Percentiles rank a stretch among this genome's conserved stretches.
Conservation (phyloP, 2,329 filamentous ascomycete genomes). For the Acarospora socialis region DNA sequence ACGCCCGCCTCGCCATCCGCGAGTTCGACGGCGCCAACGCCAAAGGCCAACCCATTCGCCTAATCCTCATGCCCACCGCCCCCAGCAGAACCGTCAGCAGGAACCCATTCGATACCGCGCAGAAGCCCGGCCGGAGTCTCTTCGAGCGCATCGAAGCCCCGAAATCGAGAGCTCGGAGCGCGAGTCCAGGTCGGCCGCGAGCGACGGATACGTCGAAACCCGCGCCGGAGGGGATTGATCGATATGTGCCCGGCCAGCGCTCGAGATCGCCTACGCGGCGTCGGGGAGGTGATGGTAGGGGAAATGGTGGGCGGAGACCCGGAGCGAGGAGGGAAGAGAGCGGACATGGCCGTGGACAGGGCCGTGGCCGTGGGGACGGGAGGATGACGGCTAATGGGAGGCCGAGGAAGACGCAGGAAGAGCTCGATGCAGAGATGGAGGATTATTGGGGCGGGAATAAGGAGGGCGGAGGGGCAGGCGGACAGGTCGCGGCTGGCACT, state of each 20-base stretch:
- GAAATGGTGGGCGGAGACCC: slow-evolving; percentile 37
- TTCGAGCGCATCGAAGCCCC: slow-evolving; percentile 47
- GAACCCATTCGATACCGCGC: slow-evolving; percentile 36
- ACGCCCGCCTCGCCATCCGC: slow-evolving; percentile 59
- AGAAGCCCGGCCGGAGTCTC: slow-evolving; percentile 41
- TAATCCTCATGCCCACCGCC: slow-evolving; percentile 50
- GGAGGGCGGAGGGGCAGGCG: slow-evolving; percentile 26
- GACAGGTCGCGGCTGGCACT: slow-evolving; percentile 18
- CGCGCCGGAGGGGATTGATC: slow-evolving; percentile 55
- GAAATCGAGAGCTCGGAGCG: slow-evolving; percentile 22
- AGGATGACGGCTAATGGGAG: slow-evolving; percentile 40
- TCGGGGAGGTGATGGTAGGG: slow-evolving; percentile 30
- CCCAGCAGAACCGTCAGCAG: slow-evolving; percentile 23
- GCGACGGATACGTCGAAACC: slow-evolving; percentile 41
- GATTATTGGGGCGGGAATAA: slow-evolving; percentile 60
- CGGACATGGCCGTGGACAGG: slow-evolving; percentile 25
- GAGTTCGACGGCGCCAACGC: slow-evolving; percentile 87
- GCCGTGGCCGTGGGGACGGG: slow-evolving; percentile 28
- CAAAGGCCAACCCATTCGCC: slow-evolving; percentile 69
- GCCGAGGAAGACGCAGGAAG: slow-evolving; percentile 74
- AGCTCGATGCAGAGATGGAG: slow-evolving; percentile 92
- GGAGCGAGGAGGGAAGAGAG: slow-evolving; percentile 22
- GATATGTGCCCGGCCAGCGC: slow-evolving; percentile 57
- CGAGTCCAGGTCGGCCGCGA: slow-evolving; percentile 30
- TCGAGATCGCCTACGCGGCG: slow-evolving; percentile 47